Conservation (phyloP, 768 basidiomycete species). For the Lyophyllum decastes region DNA sequence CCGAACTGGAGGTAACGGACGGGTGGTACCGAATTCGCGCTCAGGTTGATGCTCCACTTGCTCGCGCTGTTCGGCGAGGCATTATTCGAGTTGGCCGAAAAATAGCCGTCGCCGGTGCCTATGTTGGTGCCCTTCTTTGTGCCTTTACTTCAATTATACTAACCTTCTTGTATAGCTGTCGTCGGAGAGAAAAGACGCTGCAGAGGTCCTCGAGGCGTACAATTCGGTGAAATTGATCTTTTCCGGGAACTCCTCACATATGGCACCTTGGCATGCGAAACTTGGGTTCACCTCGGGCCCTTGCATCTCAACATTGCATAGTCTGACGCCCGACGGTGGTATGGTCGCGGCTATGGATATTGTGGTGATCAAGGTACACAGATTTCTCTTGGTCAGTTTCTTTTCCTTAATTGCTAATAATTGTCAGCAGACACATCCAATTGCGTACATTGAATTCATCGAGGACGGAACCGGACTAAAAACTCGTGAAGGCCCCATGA, state of each 20-base stretch:
- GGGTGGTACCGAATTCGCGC: slow-evolving; percentile 94
- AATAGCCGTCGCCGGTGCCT: slow-evolving; percentile 76
- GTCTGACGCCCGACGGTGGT: slow-evolving; percentile 83
- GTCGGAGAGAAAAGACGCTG: slow-evolving; percentile 71
- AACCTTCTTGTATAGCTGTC: slow-evolving; percentile 49
- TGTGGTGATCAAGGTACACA: slow-evolving; percentile 62
- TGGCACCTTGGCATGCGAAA: slow-evolving; percentile 86
- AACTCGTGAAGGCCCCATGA: slow-evolving; percentile 60
- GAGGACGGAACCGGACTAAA: slow-evolving; percentile 50
- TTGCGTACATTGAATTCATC: slow-evolving; percentile 78
- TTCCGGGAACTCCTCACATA: slow-evolving; percentile 82
- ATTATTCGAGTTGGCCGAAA: slow-evolving; percentile 80
- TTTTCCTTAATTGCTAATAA: neutral
- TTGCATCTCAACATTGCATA: slow-evolving; percentile 75
- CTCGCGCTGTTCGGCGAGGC: slow-evolving; percentile 66
- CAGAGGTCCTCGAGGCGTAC: slow-evolving; percentile 83
- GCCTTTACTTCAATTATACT: neutral
- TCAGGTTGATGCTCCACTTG: slow-evolving; percentile 70
- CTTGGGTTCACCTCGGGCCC: slow-evolving; percentile 75
- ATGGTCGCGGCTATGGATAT: slow-evolving; percentile 73
- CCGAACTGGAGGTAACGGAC: slow-evolving; percentile 89
- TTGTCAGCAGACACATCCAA: slow-evolving; percentile 55
- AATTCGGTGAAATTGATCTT: slow-evolving; percentile 65
- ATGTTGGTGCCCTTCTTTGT: slow-evolving; percentile 48
- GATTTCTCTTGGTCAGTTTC: neutral